Base-by-base conservation (phyloP, 1,284 basidiomycete genomes). In the Ceratobasidium sp. region DNA sequence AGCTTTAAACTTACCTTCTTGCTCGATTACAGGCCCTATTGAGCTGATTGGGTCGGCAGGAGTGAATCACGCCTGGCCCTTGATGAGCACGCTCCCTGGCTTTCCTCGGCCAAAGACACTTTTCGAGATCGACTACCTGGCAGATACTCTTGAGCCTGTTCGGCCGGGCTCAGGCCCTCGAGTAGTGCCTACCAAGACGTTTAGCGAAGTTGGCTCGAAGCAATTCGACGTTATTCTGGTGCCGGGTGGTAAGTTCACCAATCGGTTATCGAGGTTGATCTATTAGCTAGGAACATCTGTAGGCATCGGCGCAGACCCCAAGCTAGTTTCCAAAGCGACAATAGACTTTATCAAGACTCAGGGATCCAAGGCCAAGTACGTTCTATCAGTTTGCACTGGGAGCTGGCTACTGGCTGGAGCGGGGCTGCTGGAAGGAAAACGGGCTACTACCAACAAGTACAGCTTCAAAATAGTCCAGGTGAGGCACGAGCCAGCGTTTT, bases 121-220 rank as follows among this genome's bases (percentile, higher is more conserved):
- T 8, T 47, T 71, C 20, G 45, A 15, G 22, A 75, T 40, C 71
- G 74, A 35, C 72, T 75, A 68, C 73, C 71, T 64, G 73, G 74
- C 62, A 3, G 64, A 68, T 25, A 68, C 55, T 7, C 40, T 42
- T 20, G 70, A 68, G 15, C 70, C 70, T 0, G 35, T 71, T 20
- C 10, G n/a, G n/a, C 20, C 53, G 15, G 29, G 29, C 0, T 52
- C 53, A 29, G 70, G 70, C 1, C 65, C 67, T 6, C 40, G 40
- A 22, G 47, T 68, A 2, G 20, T 68, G 3, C 55, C 70, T 7
- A 49, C 54, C 27, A 68, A 53, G 31, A 60, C 64, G 2, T 68
- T 58, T 34, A 64, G 68, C 12, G 64, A 71, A 29, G 70, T 56
- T 3, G 43, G 40, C 17, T 35, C 20, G 12, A 49, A 58, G 49